A percentile compares a stretch with the other conserved stretches of the same genome.
Conservation (phyloP, 1,139 yeast genomes). For the Taphrina wiesneri region DNA sequence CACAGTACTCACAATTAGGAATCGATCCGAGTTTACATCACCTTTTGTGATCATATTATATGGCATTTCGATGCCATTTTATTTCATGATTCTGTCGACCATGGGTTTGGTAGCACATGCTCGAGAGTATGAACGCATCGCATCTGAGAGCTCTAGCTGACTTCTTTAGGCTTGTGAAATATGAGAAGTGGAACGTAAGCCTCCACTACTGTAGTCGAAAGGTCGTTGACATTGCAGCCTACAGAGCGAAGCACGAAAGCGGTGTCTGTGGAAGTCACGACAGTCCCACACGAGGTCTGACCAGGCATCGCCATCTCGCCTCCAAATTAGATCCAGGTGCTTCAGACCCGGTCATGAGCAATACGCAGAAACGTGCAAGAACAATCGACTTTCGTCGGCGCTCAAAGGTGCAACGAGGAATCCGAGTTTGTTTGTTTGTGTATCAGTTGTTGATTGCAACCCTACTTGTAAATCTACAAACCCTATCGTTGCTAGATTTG, state of each 20-base stretch:
- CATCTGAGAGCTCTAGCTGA: not conserved
- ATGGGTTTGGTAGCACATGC: conserved; percentile 10
- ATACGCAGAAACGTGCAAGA: too few relatives aligned
- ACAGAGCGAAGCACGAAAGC: conserved; percentile 2
- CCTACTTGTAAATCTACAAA: too few relatives aligned
- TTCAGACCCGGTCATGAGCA: too few relatives aligned
- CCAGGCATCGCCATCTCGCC: not conserved
- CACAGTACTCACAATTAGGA: conserved; percentile 3
- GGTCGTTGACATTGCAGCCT: not conserved
- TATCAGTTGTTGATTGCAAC: too few relatives aligned
- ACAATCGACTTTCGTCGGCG: too few relatives aligned
- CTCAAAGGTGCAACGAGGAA: too few relatives aligned
- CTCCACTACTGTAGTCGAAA: not conserved
- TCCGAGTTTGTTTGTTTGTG: too few relatives aligned
- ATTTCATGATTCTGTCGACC: conserved; percentile 1
- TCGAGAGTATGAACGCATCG: not conserved
- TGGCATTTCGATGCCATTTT: conserved; percentile 3
- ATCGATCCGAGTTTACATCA: conserved; percentile 10
- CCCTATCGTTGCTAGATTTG: too few relatives aligned
- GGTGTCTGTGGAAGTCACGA: not conserved
- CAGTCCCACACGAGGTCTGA: not conserved
- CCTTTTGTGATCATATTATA: not conserved
- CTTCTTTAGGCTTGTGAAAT: not conserved
- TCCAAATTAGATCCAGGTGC: too few relatives aligned
- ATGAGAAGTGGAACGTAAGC: conserved; percentile 13